Evolutionary conservation across 345 rosid genomes (phyloP).

Genomic region (Angophora floribunda): DNA sequence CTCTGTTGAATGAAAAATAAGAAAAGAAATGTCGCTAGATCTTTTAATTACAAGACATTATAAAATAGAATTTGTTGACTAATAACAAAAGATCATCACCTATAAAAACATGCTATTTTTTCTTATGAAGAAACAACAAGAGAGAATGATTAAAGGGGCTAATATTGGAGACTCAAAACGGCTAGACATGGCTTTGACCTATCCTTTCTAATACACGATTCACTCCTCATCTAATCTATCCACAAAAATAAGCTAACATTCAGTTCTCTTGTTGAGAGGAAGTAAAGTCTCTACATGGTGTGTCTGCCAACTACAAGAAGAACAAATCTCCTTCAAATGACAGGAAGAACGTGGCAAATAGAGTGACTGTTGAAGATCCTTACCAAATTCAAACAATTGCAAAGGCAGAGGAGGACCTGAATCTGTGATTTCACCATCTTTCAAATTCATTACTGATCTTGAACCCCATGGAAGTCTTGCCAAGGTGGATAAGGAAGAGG

Average conservation of each 20-base stretch:
- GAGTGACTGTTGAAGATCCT: not conserved
- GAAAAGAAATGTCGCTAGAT: not conserved
- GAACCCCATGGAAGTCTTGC: constrained; percentile 84
- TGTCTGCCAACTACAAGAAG: not conserved
- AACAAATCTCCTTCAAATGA: not conserved
- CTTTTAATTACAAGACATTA: not conserved
- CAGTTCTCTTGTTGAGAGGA: not conserved
- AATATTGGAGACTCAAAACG: not conserved
- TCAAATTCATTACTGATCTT: constrained; percentile 16
- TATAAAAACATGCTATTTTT: not conserved
- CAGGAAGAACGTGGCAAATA: not conserved
- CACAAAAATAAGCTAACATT: not conserved
- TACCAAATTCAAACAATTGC: constrained; percentile 83
- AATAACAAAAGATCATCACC: not conserved
- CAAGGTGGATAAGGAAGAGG: constrained; percentile 60
- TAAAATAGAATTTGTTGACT: not conserved
- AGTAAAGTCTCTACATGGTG: not conserved
- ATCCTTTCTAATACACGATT: not conserved
- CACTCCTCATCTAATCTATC: not conserved
- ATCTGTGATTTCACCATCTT: constrained; percentile 5
- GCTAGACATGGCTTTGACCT: not conserved
- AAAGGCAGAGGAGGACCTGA: constrained; percentile 31
- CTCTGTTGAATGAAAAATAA: constrained; percentile 35
- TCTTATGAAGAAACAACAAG: not conserved
- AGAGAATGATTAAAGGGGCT: not conserved